phyloP scores from a whole-genome alignment of 371 early-diverging fungal genomes.

The Apophysomyces trapeziformis region DNA sequence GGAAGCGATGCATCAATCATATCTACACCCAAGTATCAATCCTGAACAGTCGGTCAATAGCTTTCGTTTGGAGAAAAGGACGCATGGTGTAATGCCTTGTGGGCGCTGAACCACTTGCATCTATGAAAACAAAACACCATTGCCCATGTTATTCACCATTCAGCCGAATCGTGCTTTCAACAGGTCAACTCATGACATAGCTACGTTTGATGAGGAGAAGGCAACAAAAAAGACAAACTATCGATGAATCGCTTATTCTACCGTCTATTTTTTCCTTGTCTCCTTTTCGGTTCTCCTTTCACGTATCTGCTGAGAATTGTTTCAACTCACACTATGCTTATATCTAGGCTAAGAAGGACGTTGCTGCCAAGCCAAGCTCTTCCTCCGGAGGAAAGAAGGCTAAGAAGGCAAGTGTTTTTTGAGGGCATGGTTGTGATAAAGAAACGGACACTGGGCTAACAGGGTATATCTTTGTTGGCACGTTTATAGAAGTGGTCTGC shows the following conservation, averaged over 20 bases:
- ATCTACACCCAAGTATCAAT: background rate
- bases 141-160: too few relatives aligned
- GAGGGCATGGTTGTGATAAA: background rate
- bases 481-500: slow-evolving; percentile 87
- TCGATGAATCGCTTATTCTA: too few relatives aligned
- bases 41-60: background rate
- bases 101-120: too few relatives aligned
- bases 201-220: too few relatives aligned
- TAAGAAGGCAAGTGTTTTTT: slow-evolving; percentile 59
- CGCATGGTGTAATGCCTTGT: background rate
- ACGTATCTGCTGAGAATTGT: background rate
- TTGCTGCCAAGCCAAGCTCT: slow-evolving; percentile 71
- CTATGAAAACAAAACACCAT: too few relatives aligned
- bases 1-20: background rate
- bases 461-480: background rate
- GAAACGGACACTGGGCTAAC: background rate
- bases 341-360: slow-evolving; percentile 66
- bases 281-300: background rate
- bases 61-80: background rate
- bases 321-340: background rate
- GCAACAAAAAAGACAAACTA: too few relatives aligned
- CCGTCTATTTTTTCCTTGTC: too few relatives aligned
- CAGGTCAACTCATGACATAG: too few relatives aligned
- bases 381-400: slow-evolving; percentile 86
- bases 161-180: too few relatives aligned